Conservation (phyloP, 768 basidiomycete genomes). For the Rhodotorula kratochvilovae region DNA sequence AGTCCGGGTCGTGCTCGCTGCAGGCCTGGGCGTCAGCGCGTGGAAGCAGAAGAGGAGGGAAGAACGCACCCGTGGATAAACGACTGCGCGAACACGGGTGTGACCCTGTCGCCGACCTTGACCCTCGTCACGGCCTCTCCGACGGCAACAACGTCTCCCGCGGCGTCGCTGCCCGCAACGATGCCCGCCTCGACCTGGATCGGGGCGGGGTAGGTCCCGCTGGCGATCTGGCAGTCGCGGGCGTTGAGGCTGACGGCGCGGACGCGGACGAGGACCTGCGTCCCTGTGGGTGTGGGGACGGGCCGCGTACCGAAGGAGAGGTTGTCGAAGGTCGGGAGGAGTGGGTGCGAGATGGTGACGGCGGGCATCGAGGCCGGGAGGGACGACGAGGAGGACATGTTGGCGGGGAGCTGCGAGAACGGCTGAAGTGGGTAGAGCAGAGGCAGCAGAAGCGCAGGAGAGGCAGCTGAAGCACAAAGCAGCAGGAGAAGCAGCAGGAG, state of each 20-base stretch:
- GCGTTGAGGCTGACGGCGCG: conserved; percentile 45
- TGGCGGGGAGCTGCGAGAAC: too few relatives aligned
- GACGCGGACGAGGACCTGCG: conserved; percentile 45
- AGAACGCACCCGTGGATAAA: conserved; percentile 19
- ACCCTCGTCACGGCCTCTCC: conserved; percentile 11
- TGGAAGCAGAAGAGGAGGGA: neutral
- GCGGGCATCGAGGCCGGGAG: conserved; percentile 13
- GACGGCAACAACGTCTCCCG: conserved; percentile 30
- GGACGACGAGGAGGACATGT: neutral
- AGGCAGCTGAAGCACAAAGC: too few relatives aligned
- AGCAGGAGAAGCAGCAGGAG: too few relatives aligned
- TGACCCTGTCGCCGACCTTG: conserved; percentile 21
- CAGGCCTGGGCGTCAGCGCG: neutral
- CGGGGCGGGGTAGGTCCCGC: conserved; percentile 32
- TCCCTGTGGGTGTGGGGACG: neutral
- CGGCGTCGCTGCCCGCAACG: conserved; percentile 24
- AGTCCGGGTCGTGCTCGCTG: conserved; percentile 25
- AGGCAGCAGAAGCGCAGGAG: neutral
- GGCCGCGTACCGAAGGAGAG: conserved; percentile 10
- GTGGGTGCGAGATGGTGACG: conserved; percentile 23
- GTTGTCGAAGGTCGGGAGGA: conserved; percentile 12
- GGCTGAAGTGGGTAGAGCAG: too few relatives aligned
- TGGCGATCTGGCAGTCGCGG: conserved; percentile 45
- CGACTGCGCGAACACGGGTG: conserved; percentile 24
- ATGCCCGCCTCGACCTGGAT: conserved; percentile 21